Conservation (phyloP, 2,329 filamentous ascomycete genomes). For the Penicillium sp. region DNA sequence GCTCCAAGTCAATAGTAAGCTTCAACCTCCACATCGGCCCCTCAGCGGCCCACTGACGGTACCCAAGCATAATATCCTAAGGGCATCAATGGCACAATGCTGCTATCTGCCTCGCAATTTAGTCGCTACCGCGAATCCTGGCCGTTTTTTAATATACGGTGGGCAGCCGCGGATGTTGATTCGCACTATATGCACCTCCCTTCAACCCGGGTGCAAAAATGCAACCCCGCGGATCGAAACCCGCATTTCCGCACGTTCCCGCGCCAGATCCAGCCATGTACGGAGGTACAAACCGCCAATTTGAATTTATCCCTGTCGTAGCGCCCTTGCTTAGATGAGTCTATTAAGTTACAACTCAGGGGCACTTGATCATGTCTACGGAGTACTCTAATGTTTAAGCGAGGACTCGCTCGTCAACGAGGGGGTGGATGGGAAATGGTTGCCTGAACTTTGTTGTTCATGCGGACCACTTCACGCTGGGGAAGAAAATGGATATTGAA, state of each 20-base stretch:
- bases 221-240: not conserved
- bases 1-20: not conserved
- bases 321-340: not conserved
- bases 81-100: not conserved
- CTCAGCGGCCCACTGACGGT: not conserved
- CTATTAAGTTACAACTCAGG: not conserved
- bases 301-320: not conserved
- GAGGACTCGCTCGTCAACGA: not conserved
- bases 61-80: not conserved
- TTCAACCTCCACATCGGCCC: not conserved
- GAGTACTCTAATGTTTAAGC: not conserved
- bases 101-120: not conserved
- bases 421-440: not conserved
- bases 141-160: not conserved
- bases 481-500: not conserved
- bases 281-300: not conserved
- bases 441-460: not conserved
- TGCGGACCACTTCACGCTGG: not conserved
- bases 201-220: slow-evolving; percentile 1
- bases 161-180: not conserved
- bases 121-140: not conserved
- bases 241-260: not conserved
- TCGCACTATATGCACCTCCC: not conserved
- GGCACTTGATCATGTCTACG: not conserved
- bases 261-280: not conserved